Conservation (phyloP, 768 basidiomycete species). For the Pleurotus platypus region DNA sequence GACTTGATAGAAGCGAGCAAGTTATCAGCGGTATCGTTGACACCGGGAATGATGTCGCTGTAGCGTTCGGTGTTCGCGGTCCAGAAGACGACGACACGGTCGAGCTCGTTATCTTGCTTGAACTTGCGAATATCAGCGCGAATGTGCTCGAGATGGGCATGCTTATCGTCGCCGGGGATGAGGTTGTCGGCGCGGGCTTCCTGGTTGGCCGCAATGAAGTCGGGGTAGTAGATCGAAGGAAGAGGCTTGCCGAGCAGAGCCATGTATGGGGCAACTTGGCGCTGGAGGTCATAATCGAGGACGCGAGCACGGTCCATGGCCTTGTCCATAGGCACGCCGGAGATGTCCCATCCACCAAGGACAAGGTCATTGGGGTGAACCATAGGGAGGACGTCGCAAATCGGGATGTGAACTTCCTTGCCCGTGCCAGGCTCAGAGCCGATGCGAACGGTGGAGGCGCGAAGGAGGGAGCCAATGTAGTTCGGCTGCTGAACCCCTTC, state of each 20-base stretch:
- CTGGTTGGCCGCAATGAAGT: slow-evolving; percentile 98
- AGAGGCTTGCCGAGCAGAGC: slow-evolving; percentile 75
- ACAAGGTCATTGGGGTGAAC: slow-evolving; percentile 98
- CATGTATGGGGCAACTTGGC: slow-evolving; percentile 89
- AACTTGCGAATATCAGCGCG: slow-evolving; percentile 93
- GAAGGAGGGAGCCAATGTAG: slow-evolving; percentile 95
- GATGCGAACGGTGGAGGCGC: slow-evolving; percentile 91
- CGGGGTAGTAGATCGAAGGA: slow-evolving; percentile 95
- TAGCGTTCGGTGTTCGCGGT: slow-evolving; percentile 99
- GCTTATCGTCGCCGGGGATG: slow-evolving; percentile 82
- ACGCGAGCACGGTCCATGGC: slow-evolving; percentile 94
- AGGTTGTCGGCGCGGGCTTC: slow-evolving; percentile 94
- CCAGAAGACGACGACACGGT: slow-evolving; percentile 94
- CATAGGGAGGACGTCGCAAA: slow-evolving; percentile 93
- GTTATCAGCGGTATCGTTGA: slow-evolving; percentile 92
- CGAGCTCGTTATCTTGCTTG: slow-evolving; percentile 78
- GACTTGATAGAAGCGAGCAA: slow-evolving; percentile 76
- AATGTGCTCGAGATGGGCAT: slow-evolving; percentile 86
- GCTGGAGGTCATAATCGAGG: slow-evolving; percentile 94
- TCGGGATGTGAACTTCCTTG: slow-evolving; percentile 89
- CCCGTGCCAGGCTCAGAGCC: slow-evolving; percentile 77
- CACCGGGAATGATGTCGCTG: slow-evolving; percentile 88
- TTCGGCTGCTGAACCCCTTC: slow-evolving; percentile 89
- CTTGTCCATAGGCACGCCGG: slow-evolving; percentile 75
- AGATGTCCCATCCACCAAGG: slow-evolving; percentile 98